Evolutionary conservation across 495 filamentous ascomycete genomes (phyloP).

Genomic region (Penicillium canariense): DNA sequence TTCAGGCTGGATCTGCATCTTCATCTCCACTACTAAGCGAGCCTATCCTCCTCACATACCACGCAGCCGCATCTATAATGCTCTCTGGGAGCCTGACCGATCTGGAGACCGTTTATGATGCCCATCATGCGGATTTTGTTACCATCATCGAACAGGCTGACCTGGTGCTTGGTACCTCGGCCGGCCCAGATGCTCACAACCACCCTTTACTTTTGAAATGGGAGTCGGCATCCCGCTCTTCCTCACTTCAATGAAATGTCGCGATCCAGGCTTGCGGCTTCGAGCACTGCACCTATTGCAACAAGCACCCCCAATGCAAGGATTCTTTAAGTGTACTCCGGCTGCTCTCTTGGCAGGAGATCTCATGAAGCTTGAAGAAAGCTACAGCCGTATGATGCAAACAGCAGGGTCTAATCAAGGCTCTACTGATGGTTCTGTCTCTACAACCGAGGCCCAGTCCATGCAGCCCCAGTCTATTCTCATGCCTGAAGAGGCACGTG

Average conservation of each 20-base stretch:
- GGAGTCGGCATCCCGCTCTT: constrained; percentile 35
- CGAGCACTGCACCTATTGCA: constrained; percentile 27
- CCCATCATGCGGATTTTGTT: constrained; percentile 25
- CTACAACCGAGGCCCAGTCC: not conserved
- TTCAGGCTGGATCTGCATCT: not conserved
- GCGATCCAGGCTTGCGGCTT: constrained; percentile 29
- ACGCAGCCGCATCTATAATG: constrained; percentile 12
- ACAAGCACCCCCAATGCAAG: constrained; percentile 30
- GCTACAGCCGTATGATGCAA: not conserved
- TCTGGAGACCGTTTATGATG: constrained; percentile 21
- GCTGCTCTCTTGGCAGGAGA: constrained; percentile 15
- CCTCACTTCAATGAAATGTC: constrained; percentile 34
- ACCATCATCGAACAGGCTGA: constrained; percentile 30
- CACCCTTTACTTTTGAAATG: constrained; percentile 41
- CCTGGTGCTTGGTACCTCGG: constrained; percentile 16
- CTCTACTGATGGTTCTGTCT: not conserved
- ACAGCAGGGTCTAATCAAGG: not conserved
- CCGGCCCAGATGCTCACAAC: constrained; percentile 19
- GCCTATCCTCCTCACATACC: constrained; percentile 15
- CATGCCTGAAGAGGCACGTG: constrained; percentile 33
- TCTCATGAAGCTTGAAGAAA: constrained; percentile 35
- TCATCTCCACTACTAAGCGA: not conserved
- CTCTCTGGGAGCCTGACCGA: constrained; percentile 14
- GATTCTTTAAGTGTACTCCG: constrained; percentile 24
- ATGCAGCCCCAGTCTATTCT: not conserved